Percentiles rank a stretch among this genome's conserved stretches.
Conservation (phyloP, 2,329 filamentous ascomycete species). For the Fusarium coicis region DNA sequence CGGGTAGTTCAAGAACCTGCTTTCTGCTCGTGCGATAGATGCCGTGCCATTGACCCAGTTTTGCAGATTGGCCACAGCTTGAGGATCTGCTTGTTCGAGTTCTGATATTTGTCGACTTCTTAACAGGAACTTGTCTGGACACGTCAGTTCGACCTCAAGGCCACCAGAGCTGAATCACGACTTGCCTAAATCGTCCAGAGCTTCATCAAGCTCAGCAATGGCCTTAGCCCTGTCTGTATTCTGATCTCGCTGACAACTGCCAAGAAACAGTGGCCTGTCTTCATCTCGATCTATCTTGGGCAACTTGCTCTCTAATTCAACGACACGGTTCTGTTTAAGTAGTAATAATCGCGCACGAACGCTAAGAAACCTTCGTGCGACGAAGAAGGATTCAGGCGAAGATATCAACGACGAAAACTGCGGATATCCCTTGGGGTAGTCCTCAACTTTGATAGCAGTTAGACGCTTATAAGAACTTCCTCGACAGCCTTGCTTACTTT, state of each 20-base stretch:
- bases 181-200: not conserved
- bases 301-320: not conserved
- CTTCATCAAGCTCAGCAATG: not conserved
- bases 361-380: rapidly evolving
- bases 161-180: too few relatives aligned
- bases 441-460: not conserved
- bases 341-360: not conserved
- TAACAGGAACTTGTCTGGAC: not conserved
- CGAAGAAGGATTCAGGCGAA: not conserved
- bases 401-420: not conserved
- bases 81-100: not conserved
- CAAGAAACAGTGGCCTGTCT: not conserved
- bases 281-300: not conserved
- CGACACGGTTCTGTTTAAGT: not conserved
- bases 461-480: not conserved
- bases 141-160: rapidly evolving
- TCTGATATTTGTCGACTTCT: not conserved
- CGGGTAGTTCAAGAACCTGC: not conserved
- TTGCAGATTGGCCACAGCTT: rapidly evolving
- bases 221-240: not conserved
- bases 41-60: not conserved
- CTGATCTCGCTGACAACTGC: not conserved
- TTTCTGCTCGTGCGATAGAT: not conserved
- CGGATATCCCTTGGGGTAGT: not conserved
- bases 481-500: not conserved